These are phyloP conservation scores for Choiromyces venosus DNA, from an alignment of 495 filamentous ascomycete genomes.

Conservation along the genomic window DNA sequence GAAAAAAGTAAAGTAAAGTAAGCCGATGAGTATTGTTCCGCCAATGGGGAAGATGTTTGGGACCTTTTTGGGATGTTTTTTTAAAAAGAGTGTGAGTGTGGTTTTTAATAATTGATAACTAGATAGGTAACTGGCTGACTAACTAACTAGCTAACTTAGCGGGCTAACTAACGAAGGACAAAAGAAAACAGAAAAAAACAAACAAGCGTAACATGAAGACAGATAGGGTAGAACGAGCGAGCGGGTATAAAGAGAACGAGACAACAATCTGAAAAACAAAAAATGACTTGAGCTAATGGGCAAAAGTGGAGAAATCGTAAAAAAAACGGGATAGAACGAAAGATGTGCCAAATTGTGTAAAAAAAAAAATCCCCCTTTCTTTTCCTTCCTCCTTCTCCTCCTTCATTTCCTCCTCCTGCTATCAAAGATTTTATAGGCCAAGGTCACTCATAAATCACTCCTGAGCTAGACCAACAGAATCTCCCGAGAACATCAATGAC, in stretches of 20 bases:
- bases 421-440: not conserved
- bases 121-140: not conserved
- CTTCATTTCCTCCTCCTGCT: not conserved
- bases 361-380: not conserved
- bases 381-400: not conserved
- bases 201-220: not conserved
- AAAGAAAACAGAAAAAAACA: not conserved
- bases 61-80: not conserved
- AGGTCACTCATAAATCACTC: not conserved
- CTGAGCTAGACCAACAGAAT: no score
- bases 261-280: not conserved
- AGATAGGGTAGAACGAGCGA: not conserved
- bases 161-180: not conserved
- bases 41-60: not conserved
- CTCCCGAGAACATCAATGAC: no score
- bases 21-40: not conserved
- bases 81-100: not conserved
- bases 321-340: not conserved
- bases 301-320: not conserved
- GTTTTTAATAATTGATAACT: no score
- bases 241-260: not conserved
- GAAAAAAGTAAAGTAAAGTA: not conserved
- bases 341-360: no score
- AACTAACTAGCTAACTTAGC: not conserved
- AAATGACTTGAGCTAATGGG: not conserved